Base-by-base conservation (phyloP, 805 yeast species). In the Lipomyces oligophaga region DNA sequence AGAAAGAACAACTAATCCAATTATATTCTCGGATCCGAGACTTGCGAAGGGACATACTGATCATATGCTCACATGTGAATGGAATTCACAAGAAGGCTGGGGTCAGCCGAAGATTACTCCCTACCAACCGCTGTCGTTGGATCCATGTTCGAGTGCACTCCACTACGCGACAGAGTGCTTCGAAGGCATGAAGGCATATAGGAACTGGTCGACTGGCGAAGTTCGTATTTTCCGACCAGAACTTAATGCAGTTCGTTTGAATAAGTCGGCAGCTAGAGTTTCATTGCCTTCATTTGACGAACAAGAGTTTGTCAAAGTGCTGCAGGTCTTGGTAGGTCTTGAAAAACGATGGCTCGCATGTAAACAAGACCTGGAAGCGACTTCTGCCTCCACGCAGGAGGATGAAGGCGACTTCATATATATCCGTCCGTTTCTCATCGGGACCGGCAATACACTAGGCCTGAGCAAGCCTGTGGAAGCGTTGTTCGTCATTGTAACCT, bases 91-190 rank as follows among this genome's bases (percentile, higher is more conserved):
- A 43, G 61, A 67, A 1, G 97, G 97, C 42, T 90, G 97, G 97
- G 82, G 72, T 10, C 68, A 77, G 15, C 97, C 97, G 37, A 78
- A 76, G 62, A 88, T 90, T 66, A 77, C 77, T 55, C 96, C 97
- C 24, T 87, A 85, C 64, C 89, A 81, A 37, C 78, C 78, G 35
- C 68, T 90, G 41, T 59, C 72, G 11, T 66, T 90, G 47, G 96
- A 88, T 62, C 97, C 97, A 21, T 80, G 95, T 15, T 24, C 80
- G 95, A 18, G 84, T 64, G 97, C 88, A 24, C 79, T 90, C 70
- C 97, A 90, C 72, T 90, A 90, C 62, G 90, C 94, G 3, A 90
- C 90, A 62, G 96, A 87, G 68, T 76, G 89, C 49, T 90, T 90
- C 58, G 97, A 90, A 72, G 97, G 97, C 58, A 74, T 89, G 72